phyloP scores from a whole-genome alignment of 768 basidiomycete genomes.

The Boletus vinaceobasis region DNA sequence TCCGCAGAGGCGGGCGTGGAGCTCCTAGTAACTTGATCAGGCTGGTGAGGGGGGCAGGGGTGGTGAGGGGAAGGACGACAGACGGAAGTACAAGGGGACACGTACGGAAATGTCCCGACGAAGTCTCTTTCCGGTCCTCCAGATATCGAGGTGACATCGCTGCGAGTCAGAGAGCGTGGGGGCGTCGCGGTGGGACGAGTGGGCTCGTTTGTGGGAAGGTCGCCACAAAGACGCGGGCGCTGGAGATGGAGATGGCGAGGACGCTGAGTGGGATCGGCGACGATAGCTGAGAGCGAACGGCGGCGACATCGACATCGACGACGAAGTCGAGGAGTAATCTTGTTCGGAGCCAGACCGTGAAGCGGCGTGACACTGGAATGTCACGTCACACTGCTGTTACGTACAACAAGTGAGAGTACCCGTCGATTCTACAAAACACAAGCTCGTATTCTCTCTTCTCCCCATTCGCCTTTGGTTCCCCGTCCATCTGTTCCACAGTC shows the following conservation, averaged over 20 bases:
- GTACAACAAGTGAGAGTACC: slow-evolving; percentile 20
- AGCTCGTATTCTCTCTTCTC: slow-evolving; percentile 12
- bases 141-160: slow-evolving; percentile 52
- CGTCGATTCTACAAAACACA: slow-evolving; percentile 18
- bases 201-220: slow-evolving; percentile 47
- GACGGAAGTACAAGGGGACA: neutral
- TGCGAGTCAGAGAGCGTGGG: slow-evolving; percentile 38
- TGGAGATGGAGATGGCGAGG: slow-evolving; percentile 35
- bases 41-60: slow-evolving; percentile 6
- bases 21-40: slow-evolving; percentile 22
- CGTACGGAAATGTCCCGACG: slow-evolving; percentile 49
- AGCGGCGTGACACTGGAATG: slow-evolving; percentile 13
- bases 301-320: slow-evolving; percentile 33
- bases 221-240: slow-evolving; percentile 39
- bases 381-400: slow-evolving; percentile 23
- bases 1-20: slow-evolving; percentile 31
- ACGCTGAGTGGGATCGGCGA: slow-evolving; percentile 52
- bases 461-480: neutral
- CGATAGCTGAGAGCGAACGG: slow-evolving; percentile 37
- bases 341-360: slow-evolving; percentile 13
- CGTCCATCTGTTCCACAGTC: slow-evolving; percentile 6
- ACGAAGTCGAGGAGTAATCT: slow-evolving; percentile 7
- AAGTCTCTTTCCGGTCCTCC: slow-evolving; percentile 53
- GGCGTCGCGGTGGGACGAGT: slow-evolving; percentile 37
- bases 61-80: slow-evolving; percentile 6